Base-by-base conservation (phyloP, 1,284 basidiomycete genomes). In the Flammula alnicola region DNA sequence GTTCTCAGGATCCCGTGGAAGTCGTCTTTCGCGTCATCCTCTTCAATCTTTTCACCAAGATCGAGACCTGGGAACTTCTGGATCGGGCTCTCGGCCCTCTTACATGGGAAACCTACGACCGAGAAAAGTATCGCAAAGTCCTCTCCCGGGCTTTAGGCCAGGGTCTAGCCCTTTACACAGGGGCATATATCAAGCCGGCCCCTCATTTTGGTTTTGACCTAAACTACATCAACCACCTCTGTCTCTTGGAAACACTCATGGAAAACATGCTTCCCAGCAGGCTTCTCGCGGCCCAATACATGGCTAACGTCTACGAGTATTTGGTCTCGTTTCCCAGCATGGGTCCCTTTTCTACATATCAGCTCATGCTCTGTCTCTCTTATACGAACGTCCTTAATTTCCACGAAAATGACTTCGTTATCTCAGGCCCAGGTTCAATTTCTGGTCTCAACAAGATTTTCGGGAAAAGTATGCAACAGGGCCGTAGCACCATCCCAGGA, bases 131-230 rank as follows among this genome's bases (percentile, higher is more conserved):
- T 54, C 62, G 67, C 37, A 59, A 56, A 4, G 77, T 84, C 22
- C 72, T 88, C 16, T 62, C 64, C 9, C 50, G 59, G 10, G 71
- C 76, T 14, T 70, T 71, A 45, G 52, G 66, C 19, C 54, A 49
- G 9, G 71, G 74, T 9, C 59, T 64, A 35, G 39, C 73, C 3
- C 69, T 88, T 16, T 86, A 85, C 57, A 85, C 84, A 0, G 75
- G 75, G n/a, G 75, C 84, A 9, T 88, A 81, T 66, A 79, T 82
- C 61, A 85, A 85, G 57, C 81, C 83, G 1, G 76, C 78, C 4
- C 81, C 83, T 9, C 66, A 71, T 39, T 70, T 80, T 33, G 77
- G 72, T 5, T 68, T 69, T 52, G 44, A 61, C 11, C 67, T 73
- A 20, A 72, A 75, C 51, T 73, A 76, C 60, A 69, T 73, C 69